These are phyloP conservation scores for Ceratonia siliqua DNA, from an alignment of 306 rosid species.

Conservation along the genomic window DNA sequence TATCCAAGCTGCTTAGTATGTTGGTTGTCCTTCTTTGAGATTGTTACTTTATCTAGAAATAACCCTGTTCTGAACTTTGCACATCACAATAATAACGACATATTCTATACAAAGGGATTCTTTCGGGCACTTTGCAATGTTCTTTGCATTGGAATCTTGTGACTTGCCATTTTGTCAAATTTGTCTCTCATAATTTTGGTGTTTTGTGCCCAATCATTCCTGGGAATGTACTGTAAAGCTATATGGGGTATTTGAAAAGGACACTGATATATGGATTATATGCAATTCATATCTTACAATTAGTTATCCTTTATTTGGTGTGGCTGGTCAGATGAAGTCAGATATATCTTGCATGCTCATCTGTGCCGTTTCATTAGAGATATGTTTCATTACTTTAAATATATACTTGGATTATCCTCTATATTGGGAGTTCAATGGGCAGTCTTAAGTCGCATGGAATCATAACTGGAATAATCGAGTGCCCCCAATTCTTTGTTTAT, in stretches of 20 bases:
- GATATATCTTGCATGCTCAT: background rate
- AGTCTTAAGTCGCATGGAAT: background rate
- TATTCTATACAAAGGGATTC: background rate
- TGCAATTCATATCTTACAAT: background rate
- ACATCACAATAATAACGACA: background rate
- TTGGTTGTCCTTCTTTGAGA: background rate
- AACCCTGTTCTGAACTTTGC: background rate
- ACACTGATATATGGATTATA: background rate
- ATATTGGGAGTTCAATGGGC: background rate
- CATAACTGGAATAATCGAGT: background rate
- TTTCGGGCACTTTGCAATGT: background rate
- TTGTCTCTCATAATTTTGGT: background rate
- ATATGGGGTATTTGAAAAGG: background rate
- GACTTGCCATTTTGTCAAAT: background rate
- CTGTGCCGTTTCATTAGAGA: background rate
- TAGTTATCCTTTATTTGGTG: background rate
- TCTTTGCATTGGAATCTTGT: background rate
- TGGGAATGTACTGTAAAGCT: background rate
- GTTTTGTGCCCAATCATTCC: background rate
- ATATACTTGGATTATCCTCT: background rate
- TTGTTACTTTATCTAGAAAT: background rate
- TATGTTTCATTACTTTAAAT: background rate
- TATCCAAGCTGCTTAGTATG: no score
- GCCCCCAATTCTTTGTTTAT: background rate
- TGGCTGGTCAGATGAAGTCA: background rate